Base-by-base conservation (phyloP, 1,284 basidiomycete genomes). In the Blastosporella zonata region DNA sequence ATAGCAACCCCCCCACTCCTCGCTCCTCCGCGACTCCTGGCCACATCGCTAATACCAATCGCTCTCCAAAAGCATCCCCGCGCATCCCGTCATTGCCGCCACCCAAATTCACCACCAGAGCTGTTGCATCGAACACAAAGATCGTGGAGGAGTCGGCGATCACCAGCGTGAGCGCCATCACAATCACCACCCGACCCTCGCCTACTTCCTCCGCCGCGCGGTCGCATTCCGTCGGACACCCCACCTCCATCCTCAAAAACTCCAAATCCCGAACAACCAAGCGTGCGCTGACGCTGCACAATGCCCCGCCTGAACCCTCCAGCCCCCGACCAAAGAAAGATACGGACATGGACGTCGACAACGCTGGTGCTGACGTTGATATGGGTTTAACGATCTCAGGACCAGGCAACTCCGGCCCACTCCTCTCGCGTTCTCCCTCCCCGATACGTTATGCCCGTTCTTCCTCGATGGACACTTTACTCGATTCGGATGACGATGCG, bases 381-480 rank as follows among this genome's bases (percentile, higher is more conserved):
- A 21, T 18, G 37, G 33, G 34, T 27, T 27, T 5, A 17, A 18
- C 9, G 8, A 28, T 40, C 23, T n/a, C 15, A 13, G 35, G 49
- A 52, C 3, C 46, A 37, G 12, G 12, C n/a, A 39, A 55, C 18
- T 31, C 31, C 37, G 21, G 33, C 6, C 49, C 52, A 17, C 20
- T 47, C 12, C 23, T 57, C n/a, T 58, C 58, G 9, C 48, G 58
- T 8, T 52, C 50, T 27, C 56, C 56, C 0, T 59, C 58, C 7
- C 58, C 58, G 8, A 59, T 59, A 17, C 40, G 47, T 15, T 59
- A 59, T 34, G 58, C 58, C 37, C 47, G 54, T 21, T 49, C 47
- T 5, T 31, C 37, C 28, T 53, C 54, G 13, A 38, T 21, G 8
- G 48, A 46, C 9, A 39, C 45, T 9, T 10, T 50, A 2, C 18